Percentiles rank a stretch among this genome's conserved stretches.
These are phyloP conservation scores for Phialophora expanda DNA, from an alignment of 2,329 filamentous ascomycete genomes.

Conservation along the genomic window DNA sequence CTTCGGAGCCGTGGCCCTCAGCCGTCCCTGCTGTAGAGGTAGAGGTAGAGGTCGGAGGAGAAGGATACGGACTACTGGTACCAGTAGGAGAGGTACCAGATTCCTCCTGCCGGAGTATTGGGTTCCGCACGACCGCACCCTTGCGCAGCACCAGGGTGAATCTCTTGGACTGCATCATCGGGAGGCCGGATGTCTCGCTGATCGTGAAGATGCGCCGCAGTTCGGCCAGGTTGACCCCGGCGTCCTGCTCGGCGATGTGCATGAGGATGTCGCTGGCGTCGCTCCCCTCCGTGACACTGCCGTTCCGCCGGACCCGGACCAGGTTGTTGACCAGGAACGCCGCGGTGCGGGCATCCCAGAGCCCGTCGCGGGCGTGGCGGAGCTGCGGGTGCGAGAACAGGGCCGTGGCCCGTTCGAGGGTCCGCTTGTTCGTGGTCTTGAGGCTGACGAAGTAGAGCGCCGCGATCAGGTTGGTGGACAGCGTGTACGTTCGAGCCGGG, in stretches of 20 bases:
- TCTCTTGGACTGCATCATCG: conserved; percentile 19
- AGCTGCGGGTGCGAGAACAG: conserved; percentile 35
- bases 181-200: conserved; percentile 6
- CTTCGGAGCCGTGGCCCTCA: neutral
- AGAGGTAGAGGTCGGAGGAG: too few species aligned
- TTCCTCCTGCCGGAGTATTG: neutral
- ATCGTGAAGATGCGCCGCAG: conserved; percentile 6
- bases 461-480: conserved; percentile 40
- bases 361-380: conserved; percentile 35
- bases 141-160: conserved; percentile 8
- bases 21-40: neutral
- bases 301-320: conserved; percentile 8
- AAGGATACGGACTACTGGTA: too few species aligned
- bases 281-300: conserved; percentile 10
- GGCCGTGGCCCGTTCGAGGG: conserved; percentile 26
- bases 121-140: neutral
- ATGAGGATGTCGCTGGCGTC: conserved; percentile 27
- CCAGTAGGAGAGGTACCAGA: neutral
- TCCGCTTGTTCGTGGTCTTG: conserved; percentile 32
- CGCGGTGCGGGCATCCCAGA: conserved; percentile 39
- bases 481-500: conserved; percentile 34
- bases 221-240: neutral
- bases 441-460: conserved; percentile 40
- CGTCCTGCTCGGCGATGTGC: neutral
- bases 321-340: conserved; percentile 31